phyloP scores from a whole-genome alignment of 2,329 filamentous ascomycete genomes.

The Epichloe uncinata region DNA sequence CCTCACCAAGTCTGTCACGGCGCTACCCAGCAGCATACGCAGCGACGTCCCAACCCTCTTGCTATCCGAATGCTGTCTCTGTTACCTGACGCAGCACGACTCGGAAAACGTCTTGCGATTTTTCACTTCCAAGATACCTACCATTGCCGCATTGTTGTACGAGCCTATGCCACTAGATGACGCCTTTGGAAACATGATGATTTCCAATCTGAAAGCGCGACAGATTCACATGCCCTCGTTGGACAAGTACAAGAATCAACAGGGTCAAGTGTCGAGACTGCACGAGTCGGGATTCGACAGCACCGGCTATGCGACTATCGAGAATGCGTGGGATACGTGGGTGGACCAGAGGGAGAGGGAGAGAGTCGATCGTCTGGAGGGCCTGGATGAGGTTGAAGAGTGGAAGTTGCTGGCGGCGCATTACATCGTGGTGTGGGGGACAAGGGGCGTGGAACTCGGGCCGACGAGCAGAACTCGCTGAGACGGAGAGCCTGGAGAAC shows the following conservation, averaged over 20 bases:
- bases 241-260: slow-evolving; percentile 52
- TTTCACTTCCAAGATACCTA: slow-evolving; percentile 40
- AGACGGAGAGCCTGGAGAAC: too few species aligned
- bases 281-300: slow-evolving; percentile 48
- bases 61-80: slow-evolving; percentile 89
- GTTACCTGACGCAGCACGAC: slow-evolving; percentile 60
- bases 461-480: too few species aligned
- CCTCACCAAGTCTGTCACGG: slow-evolving; percentile 20
- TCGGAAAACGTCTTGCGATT: slow-evolving; percentile 51
- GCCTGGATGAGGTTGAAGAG: slow-evolving; percentile 91
- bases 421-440: slow-evolving; percentile 83
- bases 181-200: slow-evolving; percentile 84
- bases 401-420: slow-evolving; percentile 78
- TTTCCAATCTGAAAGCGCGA: slow-evolving; percentile 70
- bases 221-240: slow-evolving; percentile 78
- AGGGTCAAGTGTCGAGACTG: slow-evolving; percentile 56
- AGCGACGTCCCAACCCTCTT: slow-evolving; percentile 62
- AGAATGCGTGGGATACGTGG: slow-evolving; percentile 65
- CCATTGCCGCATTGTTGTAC: slow-evolving; percentile 59
- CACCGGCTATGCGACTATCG: slow-evolving; percentile 30
- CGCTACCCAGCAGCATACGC: slow-evolving; percentile 23
- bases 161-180: slow-evolving; percentile 79
- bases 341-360: slow-evolving; percentile 57
- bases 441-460: slow-evolving; percentile 31
- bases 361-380: slow-evolving; percentile 66